Evolutionary conservation across 352 stramenopile genomes (phyloP).

Genomic region (Phytophthora macrochlamydospora): DNA sequence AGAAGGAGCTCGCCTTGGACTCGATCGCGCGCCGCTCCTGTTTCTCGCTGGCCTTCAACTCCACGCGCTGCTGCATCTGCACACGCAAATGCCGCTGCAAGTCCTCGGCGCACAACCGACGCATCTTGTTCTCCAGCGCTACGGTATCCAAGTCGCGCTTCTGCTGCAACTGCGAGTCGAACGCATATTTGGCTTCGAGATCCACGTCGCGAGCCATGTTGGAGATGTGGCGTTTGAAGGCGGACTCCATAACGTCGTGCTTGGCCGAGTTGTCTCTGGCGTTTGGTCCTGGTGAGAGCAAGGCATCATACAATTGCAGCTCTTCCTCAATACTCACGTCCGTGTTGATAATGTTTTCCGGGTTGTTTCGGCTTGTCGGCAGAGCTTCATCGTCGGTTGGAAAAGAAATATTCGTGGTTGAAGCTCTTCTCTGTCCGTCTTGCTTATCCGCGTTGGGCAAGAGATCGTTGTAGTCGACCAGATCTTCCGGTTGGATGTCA

Average conservation of each 20-base stretch:
- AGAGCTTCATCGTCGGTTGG: slow-evolving; percentile 46
- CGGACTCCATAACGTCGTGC: slow-evolving; percentile 60
- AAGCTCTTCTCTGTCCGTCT: slow-evolving; percentile 13
- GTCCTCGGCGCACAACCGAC: slow-evolving; percentile 53
- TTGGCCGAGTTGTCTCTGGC: slow-evolving; percentile 21
- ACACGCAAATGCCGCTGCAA: slow-evolving; percentile 56
- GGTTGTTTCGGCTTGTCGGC: slow-evolving; percentile 52
- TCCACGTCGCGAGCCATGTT: slow-evolving; percentile 57
- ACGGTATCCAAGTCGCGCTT: slow-evolving; percentile 58
- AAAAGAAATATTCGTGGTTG: slow-evolving; percentile 27
- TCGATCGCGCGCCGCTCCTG: slow-evolving; percentile 39
- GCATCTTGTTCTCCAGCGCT: slow-evolving; percentile 52
- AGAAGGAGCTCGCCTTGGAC: slow-evolving; percentile 59
- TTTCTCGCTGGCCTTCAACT: slow-evolving; percentile 33
- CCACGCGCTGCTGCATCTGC: slow-evolving; percentile 57
- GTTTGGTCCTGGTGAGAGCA: slow-evolving; percentile 36
- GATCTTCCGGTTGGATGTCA: slow-evolving; percentile 55
- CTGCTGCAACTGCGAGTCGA: slow-evolving; percentile 60
- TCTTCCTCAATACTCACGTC: slow-evolving; percentile 61
- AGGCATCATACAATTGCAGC: slow-evolving; percentile 52
- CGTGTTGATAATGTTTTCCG: slow-evolving; percentile 53
- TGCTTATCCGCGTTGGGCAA: slow-evolving; percentile 17
- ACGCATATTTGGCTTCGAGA: slow-evolving; percentile 61
- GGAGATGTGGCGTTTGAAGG: slow-evolving; percentile 63
- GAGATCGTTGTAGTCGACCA: slow-evolving; percentile 33